Conservation (phyloP, 1,284 basidiomycete genomes). For the Coniophora puteana region DNA sequence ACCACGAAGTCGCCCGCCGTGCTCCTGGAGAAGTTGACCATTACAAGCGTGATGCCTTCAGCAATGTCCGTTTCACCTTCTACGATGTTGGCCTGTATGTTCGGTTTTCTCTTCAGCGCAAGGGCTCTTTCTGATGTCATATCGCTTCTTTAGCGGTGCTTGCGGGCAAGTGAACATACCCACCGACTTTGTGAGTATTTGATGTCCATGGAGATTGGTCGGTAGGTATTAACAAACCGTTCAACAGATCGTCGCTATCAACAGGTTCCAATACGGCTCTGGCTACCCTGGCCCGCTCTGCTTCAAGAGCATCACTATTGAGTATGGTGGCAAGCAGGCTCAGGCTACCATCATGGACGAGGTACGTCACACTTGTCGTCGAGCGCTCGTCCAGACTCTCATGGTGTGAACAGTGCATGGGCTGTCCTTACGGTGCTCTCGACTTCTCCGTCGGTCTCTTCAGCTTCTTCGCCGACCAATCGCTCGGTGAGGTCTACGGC, state of each 20-base stretch:
- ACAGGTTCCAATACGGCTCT: constrained; percentile 44
- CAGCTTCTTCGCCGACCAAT: constrained; percentile 45
- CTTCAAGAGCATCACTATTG: constrained; percentile 61
- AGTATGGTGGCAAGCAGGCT: constrained; percentile 58
- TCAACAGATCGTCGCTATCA: constrained; percentile 42
- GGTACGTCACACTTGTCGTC: constrained; percentile 35
- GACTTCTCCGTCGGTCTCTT: constrained; percentile 82
- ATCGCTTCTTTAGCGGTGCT: constrained; percentile 38
- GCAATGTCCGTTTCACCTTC: constrained; percentile 40
- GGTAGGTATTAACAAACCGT: constrained; percentile 7
- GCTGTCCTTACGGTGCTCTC: constrained; percentile 68
- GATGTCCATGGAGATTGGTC: background rate
- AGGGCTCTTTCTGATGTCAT: constrained; percentile 8
- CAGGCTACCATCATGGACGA: constrained; percentile 64
- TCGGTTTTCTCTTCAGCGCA: background rate
- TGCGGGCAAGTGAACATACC: constrained; percentile 47
- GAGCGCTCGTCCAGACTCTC: constrained; percentile 4
- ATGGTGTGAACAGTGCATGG: constrained; percentile 51
- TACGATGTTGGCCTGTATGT: constrained; percentile 54
- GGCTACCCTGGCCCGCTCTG: constrained; percentile 64
- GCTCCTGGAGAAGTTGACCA: constrained; percentile 34
- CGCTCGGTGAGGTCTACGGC: constrained; percentile 52
- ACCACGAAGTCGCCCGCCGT: constrained; percentile 42
- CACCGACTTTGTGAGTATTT: constrained; percentile 47
- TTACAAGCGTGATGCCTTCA: constrained; percentile 31